Evolutionary conservation across 2,329 filamentous ascomycete species (phyloP), one percentile per base, ranked within the genome.

Genomic region (Claviceps sp.): DNA sequence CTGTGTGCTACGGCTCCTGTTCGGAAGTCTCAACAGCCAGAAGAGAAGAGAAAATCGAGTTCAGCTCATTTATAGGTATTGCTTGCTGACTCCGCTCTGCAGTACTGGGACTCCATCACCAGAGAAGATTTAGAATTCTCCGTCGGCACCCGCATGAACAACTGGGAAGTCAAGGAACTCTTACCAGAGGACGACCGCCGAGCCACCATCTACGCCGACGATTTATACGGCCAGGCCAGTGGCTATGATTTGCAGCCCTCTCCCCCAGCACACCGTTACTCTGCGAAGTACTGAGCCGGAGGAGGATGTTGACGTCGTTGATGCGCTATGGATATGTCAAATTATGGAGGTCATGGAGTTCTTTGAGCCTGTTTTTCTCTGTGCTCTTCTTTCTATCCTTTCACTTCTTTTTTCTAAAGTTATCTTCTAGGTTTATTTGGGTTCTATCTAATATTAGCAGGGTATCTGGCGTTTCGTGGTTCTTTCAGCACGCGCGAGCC

Each of bases 91-190:
- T 13, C n/a, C 5, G 59, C 48, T 46, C 53, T 53, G 50, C 59
- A 93, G 89, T 98, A 95, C 75, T 98, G 93, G 93, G 93, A 98
- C 65, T 96, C 90, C 16, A 98, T 98, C 68, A 98, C 93, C 22
- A 89, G 87, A 64, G 93, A 98, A 71, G 93, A 98, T 67, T 83
- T 98, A 58, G 93, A 98, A 66, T 98, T 98, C 70, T 95, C 89
- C 2, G 93, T 98, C 48, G 91, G 91, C 57, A 88, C 88, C 53
- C 88, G 91, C 67, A 86, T 88, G 70, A 94, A 95, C 72, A 96
- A 93, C 67, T 98, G 93, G 93, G 93, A 98, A 65, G 86, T 97
- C 64, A 97, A 97, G 73, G 91, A 97, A 56, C 76, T 88, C 11
- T 75, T 93, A 17, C 80, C 84, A 45, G 87, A 93, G 57, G 88